Conservation (phyloP, 768 basidiomycete genomes). For the Astraeus odoratus region DNA sequence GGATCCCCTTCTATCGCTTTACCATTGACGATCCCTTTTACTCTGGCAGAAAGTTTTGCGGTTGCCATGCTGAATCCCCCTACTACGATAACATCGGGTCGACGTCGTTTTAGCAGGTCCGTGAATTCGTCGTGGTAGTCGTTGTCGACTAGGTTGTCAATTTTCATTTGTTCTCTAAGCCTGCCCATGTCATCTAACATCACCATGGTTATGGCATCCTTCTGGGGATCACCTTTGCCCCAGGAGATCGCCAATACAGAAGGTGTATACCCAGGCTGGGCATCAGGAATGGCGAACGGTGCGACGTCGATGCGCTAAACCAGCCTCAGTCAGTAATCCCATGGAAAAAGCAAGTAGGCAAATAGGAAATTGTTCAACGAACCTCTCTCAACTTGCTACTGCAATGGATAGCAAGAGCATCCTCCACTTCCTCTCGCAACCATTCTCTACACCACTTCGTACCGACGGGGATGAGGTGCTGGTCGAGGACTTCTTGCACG, state of each 20-base stretch:
- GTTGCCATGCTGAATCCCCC: conserved; percentile 88
- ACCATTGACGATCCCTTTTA: conserved; percentile 49
- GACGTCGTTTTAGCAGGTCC: conserved; percentile 74
- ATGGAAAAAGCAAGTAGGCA: neutral
- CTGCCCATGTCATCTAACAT: conserved; percentile 86
- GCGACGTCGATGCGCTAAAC: conserved; percentile 75
- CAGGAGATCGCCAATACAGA: conserved; percentile 87
- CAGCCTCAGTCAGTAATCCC: conserved; percentile 10
- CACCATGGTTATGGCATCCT: conserved; percentile 81
- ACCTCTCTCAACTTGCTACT: conserved; percentile 66
- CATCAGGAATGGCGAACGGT: conserved; percentile 56
- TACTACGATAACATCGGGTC: conserved; percentile 83
- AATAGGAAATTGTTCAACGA: conserved; percentile 23
- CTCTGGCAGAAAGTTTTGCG: conserved; percentile 53
- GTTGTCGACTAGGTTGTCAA: conserved; percentile 77
- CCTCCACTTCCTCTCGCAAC: conserved; percentile 86
- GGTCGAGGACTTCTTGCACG: conserved; percentile 70
- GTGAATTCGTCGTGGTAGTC: conserved; percentile 68
- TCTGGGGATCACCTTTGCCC: conserved; percentile 91
- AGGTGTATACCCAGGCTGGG: conserved; percentile 65
- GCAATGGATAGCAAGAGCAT: conserved; percentile 64
- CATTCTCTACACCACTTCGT: conserved; percentile 88
- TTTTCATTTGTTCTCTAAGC: conserved; percentile 80
- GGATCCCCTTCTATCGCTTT: conserved; percentile 19
- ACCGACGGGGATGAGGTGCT: conserved; percentile 77